phyloP scores from a whole-genome alignment of 1,139 yeast species.

The Pichia sp. region DNA sequence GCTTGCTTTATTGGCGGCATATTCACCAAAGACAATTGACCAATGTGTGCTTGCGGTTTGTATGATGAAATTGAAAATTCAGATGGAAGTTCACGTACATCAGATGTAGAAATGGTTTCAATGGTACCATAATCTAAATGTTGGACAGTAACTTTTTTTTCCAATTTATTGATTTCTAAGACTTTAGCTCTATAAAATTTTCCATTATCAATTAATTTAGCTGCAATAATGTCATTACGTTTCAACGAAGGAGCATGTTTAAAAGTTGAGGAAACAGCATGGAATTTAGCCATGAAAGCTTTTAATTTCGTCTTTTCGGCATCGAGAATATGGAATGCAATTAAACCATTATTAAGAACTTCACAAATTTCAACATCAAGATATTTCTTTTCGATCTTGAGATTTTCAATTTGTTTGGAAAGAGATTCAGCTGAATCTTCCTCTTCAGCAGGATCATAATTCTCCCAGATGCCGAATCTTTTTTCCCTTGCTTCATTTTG shows the following conservation, averaged over 20 bases:
- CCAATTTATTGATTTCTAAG: conserved; percentile 42
- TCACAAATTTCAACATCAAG: conserved; percentile 60
- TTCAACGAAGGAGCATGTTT: conserved; percentile 29
- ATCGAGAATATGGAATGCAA: conserved; percentile 48
- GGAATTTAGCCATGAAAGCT: conserved; percentile 42
- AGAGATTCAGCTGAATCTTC: conserved; percentile 21
- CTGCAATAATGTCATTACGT: conserved; percentile 56
- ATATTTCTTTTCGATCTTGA: conserved; percentile 36
- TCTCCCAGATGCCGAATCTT: conserved; percentile 62
- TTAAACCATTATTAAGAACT: conserved; percentile 43
- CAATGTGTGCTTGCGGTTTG: conserved; percentile 56
- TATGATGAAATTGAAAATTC: conserved; percentile 38
- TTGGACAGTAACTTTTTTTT: conserved; percentile 44
- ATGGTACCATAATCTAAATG: conserved; percentile 63
- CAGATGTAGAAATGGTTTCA: conserved; percentile 41
- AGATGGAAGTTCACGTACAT: conserved; percentile 51
- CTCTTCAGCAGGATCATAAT: conserved; percentile 39
- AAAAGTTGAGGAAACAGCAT: conserved; percentile 31
- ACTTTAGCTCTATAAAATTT: conserved; percentile 60
- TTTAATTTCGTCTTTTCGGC: conserved; percentile 35
- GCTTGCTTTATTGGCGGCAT: conserved; percentile 59
- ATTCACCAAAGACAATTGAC: conserved; percentile 49
- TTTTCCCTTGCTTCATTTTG: conserved; percentile 54
- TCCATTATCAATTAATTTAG: conserved; percentile 47
- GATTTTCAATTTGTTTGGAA: conserved; percentile 27